Base-by-base conservation (phyloP, 2,329 filamentous ascomycete species). In the Elsinoe australis region DNA sequence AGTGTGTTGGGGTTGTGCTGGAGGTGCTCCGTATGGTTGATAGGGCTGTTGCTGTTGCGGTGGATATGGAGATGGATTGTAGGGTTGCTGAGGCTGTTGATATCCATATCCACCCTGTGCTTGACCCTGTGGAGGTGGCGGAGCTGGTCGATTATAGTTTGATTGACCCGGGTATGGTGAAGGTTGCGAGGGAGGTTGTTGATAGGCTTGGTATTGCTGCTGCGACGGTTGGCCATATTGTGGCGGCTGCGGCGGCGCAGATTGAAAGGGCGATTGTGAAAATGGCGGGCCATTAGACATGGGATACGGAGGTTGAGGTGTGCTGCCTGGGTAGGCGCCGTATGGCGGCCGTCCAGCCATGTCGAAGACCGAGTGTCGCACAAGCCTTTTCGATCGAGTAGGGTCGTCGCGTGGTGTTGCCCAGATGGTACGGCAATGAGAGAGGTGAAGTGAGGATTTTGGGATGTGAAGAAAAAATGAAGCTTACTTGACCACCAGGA, bases 251-350 rank as follows among this genome's bases (percentile, higher is more conserved):
- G 50, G 39, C 8, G 51, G 51, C 31, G 55, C 55, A 34, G 56
- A 56, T 31, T 55, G 54, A 46, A 52, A 48, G 29, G 49, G 51
- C 46, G 51, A 50, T 55, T 56, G 39, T 50, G 55, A 28, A 55
- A 53, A 48, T 42, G 64, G 61, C 50, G 67, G 67, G 17, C 26
- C 39, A 33, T 67, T 61, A 49, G 68, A 68, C 39, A 67, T 64
- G 47, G 70, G 69, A 51, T 68, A 65, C 34, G 66, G 64, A 33
- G 63, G 60, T 31, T 63, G 60, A 45, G 59, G 60, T 50, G 65
- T 35, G 33, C 31, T 35, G 39, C 50, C 44, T 46, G 48, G 42
- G 31, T 44, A 50, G 64, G 64, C 29, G 64, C 31, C 31, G 15
- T 38, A 48, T 12, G 32, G 45, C 15, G 45, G 45, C 34, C 45